Evolutionary conservation across 2,329 filamentous ascomycete species (phyloP).

Genomic region (Colletotrichum sp.): DNA sequence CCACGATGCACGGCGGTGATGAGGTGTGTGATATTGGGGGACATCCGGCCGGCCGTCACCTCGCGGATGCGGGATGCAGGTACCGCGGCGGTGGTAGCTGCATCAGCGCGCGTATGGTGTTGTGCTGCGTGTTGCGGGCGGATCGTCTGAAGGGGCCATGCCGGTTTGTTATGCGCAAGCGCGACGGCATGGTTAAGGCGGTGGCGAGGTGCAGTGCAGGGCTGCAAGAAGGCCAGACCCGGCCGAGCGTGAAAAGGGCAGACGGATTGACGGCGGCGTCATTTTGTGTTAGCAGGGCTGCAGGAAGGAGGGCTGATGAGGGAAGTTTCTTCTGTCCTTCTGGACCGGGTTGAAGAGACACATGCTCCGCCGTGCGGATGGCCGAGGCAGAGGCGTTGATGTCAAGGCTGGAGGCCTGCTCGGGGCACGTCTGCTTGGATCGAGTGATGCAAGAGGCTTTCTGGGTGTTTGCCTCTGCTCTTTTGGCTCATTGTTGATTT

Average conservation of each 20-base stretch:
- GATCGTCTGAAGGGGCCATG: neutral
- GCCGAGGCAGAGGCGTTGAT: neutral
- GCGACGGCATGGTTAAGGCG: neutral
- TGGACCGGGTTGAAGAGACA: neutral
- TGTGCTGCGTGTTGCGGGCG: neutral
- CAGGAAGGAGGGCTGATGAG: neutral
- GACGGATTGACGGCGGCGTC: neutral
- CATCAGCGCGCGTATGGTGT: neutral
- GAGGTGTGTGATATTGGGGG: neutral
- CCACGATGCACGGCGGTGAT: neutral
- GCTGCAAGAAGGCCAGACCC: neutral
- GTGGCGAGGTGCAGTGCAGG: neutral
- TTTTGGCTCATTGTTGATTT: neutral
- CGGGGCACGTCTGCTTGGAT: neutral
- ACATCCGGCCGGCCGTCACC: neutral
- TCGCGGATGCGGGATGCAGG: neutral
- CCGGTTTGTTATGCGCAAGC: constrained; percentile 1
- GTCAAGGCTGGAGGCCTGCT: neutral
- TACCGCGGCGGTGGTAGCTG: neutral
- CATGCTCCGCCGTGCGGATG: neutral
- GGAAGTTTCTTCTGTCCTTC: neutral
- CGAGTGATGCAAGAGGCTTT: constrained; percentile 5
- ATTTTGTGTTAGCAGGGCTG: neutral
- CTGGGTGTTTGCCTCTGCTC: neutral
- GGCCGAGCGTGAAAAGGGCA: neutral